Evolutionary conservation across 1,284 basidiomycete genomes (phyloP).

Genomic region (Malassezia equina): DNA sequence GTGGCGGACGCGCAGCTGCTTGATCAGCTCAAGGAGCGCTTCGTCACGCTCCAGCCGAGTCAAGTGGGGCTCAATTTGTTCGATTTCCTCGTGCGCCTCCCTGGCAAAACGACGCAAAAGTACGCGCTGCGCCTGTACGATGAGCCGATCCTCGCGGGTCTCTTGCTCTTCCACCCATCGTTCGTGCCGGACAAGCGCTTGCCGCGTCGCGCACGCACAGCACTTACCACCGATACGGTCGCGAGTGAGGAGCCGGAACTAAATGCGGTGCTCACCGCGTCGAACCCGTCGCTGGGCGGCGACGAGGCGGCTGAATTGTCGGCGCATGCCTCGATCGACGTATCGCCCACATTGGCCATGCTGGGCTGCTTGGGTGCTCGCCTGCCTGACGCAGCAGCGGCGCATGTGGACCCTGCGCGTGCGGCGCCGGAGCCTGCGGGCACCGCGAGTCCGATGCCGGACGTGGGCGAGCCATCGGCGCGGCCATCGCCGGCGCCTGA

Average conservation of each 20-base stretch:
- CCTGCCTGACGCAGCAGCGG: constrained; percentile 20
- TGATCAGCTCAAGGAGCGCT: constrained; percentile 38
- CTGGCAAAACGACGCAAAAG: constrained; percentile 68
- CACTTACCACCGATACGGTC: neutral
- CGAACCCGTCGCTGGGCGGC: constrained; percentile 17
- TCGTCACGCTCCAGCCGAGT: constrained; percentile 40
- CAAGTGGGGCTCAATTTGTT: constrained; percentile 52
- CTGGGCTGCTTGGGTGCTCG: constrained; percentile 25
- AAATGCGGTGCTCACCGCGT: neutral
- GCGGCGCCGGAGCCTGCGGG: neutral
- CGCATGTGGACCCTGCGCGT: constrained; percentile 1
- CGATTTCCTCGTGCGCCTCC: constrained; percentile 64
- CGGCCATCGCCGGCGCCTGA: constrained; percentile 5
- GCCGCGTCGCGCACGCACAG: neutral
- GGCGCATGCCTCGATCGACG: constrained; percentile 22
- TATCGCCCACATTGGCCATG: constrained; percentile 39
- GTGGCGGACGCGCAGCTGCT: constrained; percentile 34
- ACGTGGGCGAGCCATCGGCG: constrained; percentile 13
- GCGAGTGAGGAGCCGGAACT: constrained; percentile 13
- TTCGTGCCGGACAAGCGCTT: constrained; percentile 63
- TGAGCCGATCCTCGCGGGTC: constrained; percentile 86
- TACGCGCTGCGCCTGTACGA: constrained; percentile 86
- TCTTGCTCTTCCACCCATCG: constrained; percentile 82
- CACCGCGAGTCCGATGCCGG: constrained; percentile 14
- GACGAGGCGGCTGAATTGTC: constrained; percentile 29